Percentiles rank a stretch among this genome's conserved stretches.
These are phyloP conservation scores for Aspergillus sparsus DNA, from an alignment of 495 filamentous ascomycete genomes.

Conservation along the genomic window DNA sequence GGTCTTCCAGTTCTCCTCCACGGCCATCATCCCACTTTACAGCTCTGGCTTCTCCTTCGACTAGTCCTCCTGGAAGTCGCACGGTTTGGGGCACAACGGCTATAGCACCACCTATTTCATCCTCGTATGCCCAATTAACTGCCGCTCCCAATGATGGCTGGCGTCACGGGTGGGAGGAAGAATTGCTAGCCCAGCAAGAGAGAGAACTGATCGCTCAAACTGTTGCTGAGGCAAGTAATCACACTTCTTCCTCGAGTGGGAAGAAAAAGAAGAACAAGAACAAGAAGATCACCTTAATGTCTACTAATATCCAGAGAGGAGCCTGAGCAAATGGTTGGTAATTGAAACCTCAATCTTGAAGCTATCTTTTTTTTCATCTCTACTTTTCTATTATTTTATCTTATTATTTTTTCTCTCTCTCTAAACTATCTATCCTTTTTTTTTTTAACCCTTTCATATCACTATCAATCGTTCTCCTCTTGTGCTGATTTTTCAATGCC, in stretches of 20 bases:
- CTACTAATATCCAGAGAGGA: conserved; percentile 71
- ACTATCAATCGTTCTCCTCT: no score
- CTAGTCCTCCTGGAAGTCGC: conserved; percentile 69
- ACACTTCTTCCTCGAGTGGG: conserved; percentile 28
- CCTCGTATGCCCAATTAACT: conserved; percentile 37
- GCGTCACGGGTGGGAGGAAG: conserved; percentile 74
- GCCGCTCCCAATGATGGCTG: conserved; percentile 68
- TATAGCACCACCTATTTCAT: conserved; percentile 54
- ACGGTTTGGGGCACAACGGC: conserved; percentile 88
- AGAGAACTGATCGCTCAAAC: conserved; percentile 42
- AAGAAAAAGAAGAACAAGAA: conserved; percentile 81
- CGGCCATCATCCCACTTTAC: conserved; percentile 57
- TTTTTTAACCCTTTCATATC: neutral
- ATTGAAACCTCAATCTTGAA: neutral
- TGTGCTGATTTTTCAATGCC: no score
- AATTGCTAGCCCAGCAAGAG: conserved; percentile 56
- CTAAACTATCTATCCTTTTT: neutral
- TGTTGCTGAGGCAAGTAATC: conserved; percentile 30
- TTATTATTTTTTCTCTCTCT: neutral
- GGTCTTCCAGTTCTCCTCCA: conserved; percentile 59
- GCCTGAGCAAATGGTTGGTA: conserved; percentile 36
- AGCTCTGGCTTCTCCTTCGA: conserved; percentile 69
- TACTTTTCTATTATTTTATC: neutral
- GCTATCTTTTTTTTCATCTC: neutral
- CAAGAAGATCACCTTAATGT: conserved; percentile 95